Conservation (phyloP, 148 eudicot genomes). For the Oxyria digyna region DNA sequence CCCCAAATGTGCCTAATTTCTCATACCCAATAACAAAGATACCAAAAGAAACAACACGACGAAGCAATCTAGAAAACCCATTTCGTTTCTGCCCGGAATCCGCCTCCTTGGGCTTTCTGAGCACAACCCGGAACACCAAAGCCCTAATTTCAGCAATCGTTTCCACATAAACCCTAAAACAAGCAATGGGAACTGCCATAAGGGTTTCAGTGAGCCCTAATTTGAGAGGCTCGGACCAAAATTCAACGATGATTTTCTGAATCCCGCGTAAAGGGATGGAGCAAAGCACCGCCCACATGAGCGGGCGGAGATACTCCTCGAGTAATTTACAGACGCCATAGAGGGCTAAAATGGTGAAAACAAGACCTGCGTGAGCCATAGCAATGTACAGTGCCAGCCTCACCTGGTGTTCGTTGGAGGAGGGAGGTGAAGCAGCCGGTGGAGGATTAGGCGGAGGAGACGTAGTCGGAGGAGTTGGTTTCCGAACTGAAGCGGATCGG, state of each 20-base stretch:
- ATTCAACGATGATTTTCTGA: conserved; percentile 58
- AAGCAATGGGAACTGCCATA: conserved; percentile 52
- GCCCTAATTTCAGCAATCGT: conserved; percentile 58
- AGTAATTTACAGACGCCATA: conserved; percentile 47
- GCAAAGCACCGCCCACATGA: conserved; percentile 80
- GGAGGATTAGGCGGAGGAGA: conserved; percentile 13
- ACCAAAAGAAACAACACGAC: conserved; percentile 59
- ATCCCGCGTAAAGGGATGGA: conserved; percentile 79
- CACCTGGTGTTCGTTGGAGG: conserved; percentile 58
- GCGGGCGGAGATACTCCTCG: conserved; percentile 67
- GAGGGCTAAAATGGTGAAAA: conserved; percentile 46
- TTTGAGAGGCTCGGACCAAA: conserved; percentile 70
- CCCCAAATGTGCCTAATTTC: conserved; percentile 40
- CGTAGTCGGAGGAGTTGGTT: conserved; percentile 5
- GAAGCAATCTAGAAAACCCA: conserved; percentile 45
- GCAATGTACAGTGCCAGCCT: conserved; percentile 71
- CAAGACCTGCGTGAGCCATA: conserved; percentile 80
- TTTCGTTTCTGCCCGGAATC: conserved; percentile 22
- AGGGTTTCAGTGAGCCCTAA: conserved; percentile 71
- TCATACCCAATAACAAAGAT: conserved; percentile 71
- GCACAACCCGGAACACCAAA: conserved; percentile 16
- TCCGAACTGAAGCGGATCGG: conserved; percentile 23
- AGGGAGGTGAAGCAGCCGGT: conserved; percentile 12
- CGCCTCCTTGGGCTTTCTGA: conserved; percentile 17
- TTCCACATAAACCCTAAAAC: conserved; percentile 57